Evolutionary conservation across 108 stramenopile species (phyloP), one percentile per base, ranked within the genome.

Genomic region (Bacterosira constricta): DNA sequence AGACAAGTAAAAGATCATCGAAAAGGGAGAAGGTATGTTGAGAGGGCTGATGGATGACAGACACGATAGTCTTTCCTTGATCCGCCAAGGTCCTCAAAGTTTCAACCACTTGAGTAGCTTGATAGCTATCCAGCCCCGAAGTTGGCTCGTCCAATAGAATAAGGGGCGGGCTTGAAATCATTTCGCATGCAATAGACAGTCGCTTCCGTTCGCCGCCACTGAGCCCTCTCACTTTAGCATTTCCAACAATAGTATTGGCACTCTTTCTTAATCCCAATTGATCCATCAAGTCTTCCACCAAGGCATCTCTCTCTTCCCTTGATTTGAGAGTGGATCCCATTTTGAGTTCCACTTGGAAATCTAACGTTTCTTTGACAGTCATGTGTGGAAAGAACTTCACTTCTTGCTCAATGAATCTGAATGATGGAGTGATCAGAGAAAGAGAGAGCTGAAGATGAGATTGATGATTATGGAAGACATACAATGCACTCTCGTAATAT

Each of bases 31-130:
- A 95, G 29, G 88, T 86, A 13, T 88, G 86, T 49, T 90, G 88
- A 45, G 83, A 82, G 10, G 94, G 94, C 64, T 97, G 96, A 74
- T 97, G 96, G 66, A 97, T 95, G 3, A 93, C 92, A 6, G 90
- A 82, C 29, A 97, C 66, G 36, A 97, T 71, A 8, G 92, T 95
- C 63, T 93, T 88, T 12, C 90, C 90, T 34, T 71, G 34, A 73
- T 93, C 87, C 6, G 94, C 93, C 23, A 95, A 82, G 34, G 83
- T 79, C 25, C 88, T 70, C 21, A 95, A 75, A 18, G 86, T 85
- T 53, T 86, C 76, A 18, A 94, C 72, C 0, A 96, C 80, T 38
- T 78, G 79, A 17, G 86, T 68, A 3, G 92, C 90, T 38, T 90
- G 84, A 39, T 86, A 88, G n/a, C 78, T 80, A 65, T 96, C 95